phyloP scores from a whole-genome alignment of 768 basidiomycete species.

The Tulasnella sp. region DNA sequence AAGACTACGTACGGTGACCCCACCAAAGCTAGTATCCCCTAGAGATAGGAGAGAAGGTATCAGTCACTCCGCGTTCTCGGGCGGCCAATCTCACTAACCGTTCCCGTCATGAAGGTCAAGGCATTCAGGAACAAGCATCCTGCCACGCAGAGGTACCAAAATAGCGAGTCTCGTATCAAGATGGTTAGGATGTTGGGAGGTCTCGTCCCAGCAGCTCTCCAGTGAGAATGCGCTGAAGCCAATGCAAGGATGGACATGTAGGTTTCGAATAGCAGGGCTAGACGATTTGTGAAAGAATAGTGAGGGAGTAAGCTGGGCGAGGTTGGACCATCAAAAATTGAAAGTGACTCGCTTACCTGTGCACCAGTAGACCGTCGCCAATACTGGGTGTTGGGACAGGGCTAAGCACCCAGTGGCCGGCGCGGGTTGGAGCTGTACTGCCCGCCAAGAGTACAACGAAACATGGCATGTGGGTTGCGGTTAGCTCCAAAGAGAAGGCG shows the following conservation, averaged over 20 bases:
- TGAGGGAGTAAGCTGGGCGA: not conserved
- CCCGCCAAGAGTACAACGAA: not conserved
- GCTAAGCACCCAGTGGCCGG: not conserved
- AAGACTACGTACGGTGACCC: not conserved
- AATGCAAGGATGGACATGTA: not conserved
- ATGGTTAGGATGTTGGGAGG: not conserved
- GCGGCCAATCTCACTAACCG: not conserved
- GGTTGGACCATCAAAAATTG: not conserved
- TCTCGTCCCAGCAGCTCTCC: not conserved
- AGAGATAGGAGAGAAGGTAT: too few species aligned
- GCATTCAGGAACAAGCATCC: not conserved
- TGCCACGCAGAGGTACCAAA: not conserved
- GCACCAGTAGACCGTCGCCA: not conserved
- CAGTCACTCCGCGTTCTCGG: too few species aligned
- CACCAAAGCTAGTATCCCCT: too few species aligned
- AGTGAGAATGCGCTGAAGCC: not conserved
- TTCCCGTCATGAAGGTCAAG: not conserved
- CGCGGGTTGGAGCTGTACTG: not conserved
- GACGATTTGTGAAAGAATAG: not conserved
- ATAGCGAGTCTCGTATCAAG: not conserved
- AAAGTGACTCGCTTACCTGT: not conserved
- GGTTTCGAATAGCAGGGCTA: not conserved
- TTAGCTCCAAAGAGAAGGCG: not conserved
- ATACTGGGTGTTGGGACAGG: not conserved
- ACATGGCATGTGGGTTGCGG: not conserved